These are phyloP conservation scores for Neurospora tetrasperma DNA, from an alignment of 495 filamentous ascomycete genomes.

Conservation along the genomic window DNA sequence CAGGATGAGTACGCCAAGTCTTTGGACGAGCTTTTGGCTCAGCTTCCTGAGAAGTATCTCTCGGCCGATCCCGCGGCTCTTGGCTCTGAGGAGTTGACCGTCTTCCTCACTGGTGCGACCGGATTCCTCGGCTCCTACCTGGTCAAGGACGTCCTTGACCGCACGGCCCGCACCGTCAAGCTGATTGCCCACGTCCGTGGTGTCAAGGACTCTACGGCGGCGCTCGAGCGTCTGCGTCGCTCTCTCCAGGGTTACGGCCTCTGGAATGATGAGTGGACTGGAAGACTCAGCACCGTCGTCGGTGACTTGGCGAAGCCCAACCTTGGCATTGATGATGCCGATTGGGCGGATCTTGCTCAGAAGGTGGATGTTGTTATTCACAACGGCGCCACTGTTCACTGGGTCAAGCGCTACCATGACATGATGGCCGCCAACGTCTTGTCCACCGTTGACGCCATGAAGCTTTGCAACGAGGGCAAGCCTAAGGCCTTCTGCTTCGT, in stretches of 20 bases:
- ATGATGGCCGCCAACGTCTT: slow-evolving; percentile 72
- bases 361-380: slow-evolving; percentile 75
- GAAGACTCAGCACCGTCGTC: slow-evolving; percentile 51
- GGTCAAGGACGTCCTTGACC: slow-evolving; percentile 59
- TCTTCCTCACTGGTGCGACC: slow-evolving; percentile 85
- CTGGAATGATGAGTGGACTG: slow-evolving; percentile 63
- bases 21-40: slow-evolving; percentile 35
- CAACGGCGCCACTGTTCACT: slow-evolving; percentile 83
- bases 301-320: slow-evolving; percentile 64
- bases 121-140: slow-evolving; percentile 85
- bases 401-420: slow-evolving; percentile 70
- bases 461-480: slow-evolving; percentile 64
- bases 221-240: slow-evolving; percentile 39
- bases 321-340: slow-evolving; percentile 54
- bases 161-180: slow-evolving; percentile 44
- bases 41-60: slow-evolving; percentile 28
- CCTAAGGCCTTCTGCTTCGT: slow-evolving; percentile 78
- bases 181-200: slow-evolving; percentile 71
- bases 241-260: slow-evolving; percentile 65
- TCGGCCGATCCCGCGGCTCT: slow-evolving; percentile 23
- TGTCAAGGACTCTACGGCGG: slow-evolving; percentile 41
- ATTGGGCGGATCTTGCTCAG: slow-evolving; percentile 53
- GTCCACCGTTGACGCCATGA: slow-evolving; percentile 66
- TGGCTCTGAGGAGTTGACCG: slow-evolving; percentile 35
- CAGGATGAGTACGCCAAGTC: slow-evolving; percentile 60